Base-by-base conservation (phyloP, 2,329 filamentous ascomycete species). In the Diplodia seriata region DNA sequence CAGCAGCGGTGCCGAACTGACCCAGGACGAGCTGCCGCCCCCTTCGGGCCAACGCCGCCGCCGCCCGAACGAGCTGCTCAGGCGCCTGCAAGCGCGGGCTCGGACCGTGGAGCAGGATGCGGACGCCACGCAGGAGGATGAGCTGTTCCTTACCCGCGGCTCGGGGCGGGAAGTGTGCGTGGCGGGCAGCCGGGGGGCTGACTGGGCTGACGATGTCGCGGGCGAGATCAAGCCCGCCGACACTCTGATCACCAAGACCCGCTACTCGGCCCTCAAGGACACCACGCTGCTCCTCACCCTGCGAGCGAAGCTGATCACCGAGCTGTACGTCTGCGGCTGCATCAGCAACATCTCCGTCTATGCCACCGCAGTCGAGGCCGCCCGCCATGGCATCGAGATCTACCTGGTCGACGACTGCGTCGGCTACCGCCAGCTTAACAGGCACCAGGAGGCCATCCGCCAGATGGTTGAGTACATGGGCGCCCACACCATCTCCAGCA, bases 321-420 rank as follows among this genome's bases (percentile, higher is more conserved):
- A 97, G 74, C 83, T 99, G 14, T 97, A 91, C 78, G 87, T 98
- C 29, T 96, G 92, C 74, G 95, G 95, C 26, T 90, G 91, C 54
- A 85, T 97, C 59, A 92, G 90, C 53, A 97, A 98, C 74, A 83
- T 96, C 43, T 94, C 93, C 38, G 89, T 98, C 56, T 93, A 95
- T 76, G 94, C 95, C 8, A 97, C 94, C 0, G 93, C 93, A 3
- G 85, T 97, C 70, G 95, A 97, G 75, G 95, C 94, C 12, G 94
- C 92, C 1, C 87, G 91, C 23, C 91, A 97, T 77, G 95, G 94
- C 4, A 89, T 97, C 74, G 85, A 88, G n/a, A 92, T 97, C 74
- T 95, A 91, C 5, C 83, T 98, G 14, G 83, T 98, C 49, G 90
- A 95, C 64, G 93, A 98, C 76, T 97, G 94, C 77, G 88, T 97